These are phyloP conservation scores for Candida boleticola DNA, from an alignment of 805 yeast species.

Conservation along the genomic window DNA sequence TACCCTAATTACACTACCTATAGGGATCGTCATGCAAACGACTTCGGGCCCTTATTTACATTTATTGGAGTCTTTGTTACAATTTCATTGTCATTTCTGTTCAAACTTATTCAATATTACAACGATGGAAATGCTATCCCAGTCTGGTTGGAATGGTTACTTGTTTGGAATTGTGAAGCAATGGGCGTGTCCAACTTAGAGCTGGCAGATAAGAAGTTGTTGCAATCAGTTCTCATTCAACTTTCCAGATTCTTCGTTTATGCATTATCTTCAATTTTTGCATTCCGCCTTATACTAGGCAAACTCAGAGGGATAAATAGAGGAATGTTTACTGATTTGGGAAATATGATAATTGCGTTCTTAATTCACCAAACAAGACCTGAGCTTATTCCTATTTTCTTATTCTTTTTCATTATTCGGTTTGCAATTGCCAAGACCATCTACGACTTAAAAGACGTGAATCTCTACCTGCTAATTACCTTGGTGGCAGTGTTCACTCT, in stretches of 20 bases:
- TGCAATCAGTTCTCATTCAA: conserved; percentile 23
- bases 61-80: conserved; percentile 48
- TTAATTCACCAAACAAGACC: conserved; percentile 55
- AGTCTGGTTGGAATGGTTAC: conserved; percentile 20
- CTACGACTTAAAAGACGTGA: conserved; percentile 3
- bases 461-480: conserved; percentile 19
- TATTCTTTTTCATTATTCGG: conserved; percentile 32
- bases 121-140: conserved; percentile 59
- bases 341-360: conserved; percentile 36
- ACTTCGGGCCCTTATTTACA: conserved; percentile 30
- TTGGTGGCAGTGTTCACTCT: conserved; percentile 38
- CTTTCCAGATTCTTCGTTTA: conserved; percentile 24
- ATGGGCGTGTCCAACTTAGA: conserved; percentile 23
- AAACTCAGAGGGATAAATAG: conserved; percentile 19
- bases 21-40: conserved; percentile 10
- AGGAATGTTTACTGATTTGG: conserved; percentile 33
- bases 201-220: conserved; percentile 13
- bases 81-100: conserved; percentile 45
- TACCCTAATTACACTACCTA: conserved; percentile 7
- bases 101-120: conserved; percentile 53
- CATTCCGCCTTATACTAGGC: conserved; percentile 27
- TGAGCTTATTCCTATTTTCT: conserved; percentile 55
- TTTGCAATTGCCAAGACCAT: conserved; percentile 16
- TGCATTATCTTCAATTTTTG: conserved; percentile 27
- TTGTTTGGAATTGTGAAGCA: conserved; percentile 27